phyloP scores from a whole-genome alignment of 208 protist genomes.

The Porcisia hertigi region DNA sequence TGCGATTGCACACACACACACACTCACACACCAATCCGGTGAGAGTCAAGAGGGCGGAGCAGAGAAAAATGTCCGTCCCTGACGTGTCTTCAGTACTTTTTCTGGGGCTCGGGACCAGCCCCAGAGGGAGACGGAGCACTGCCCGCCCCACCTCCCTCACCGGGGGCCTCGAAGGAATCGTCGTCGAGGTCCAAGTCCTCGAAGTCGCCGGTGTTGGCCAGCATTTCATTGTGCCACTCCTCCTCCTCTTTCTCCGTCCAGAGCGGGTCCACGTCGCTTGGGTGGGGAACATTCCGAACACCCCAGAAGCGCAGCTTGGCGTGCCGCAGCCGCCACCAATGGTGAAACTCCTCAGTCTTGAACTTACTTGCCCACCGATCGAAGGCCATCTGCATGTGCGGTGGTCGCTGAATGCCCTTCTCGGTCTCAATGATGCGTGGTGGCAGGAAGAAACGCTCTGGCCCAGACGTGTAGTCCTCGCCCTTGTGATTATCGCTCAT shows the following conservation, averaged over 20 bases:
- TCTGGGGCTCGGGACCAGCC: slow-evolving; percentile 26
- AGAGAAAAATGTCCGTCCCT: too few relatives aligned
- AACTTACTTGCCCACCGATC: slow-evolving; percentile 92
- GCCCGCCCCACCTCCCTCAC: slow-evolving; percentile 47
- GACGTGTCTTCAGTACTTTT: slow-evolving; percentile 21
- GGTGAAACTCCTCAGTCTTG: slow-evolving; percentile 92
- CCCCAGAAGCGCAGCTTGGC: slow-evolving; percentile 92
- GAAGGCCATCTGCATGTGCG: slow-evolving; percentile 94
- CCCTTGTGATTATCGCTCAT: slow-evolving; percentile 91
- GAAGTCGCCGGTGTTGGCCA: slow-evolving; percentile 85
- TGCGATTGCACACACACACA: background rate
- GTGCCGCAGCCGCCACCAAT: slow-evolving; percentile 91
- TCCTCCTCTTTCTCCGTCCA: slow-evolving; percentile 93
- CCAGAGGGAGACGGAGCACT: slow-evolving; percentile 18
- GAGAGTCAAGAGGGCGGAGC: background rate
- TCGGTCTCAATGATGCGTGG: slow-evolving; percentile 87
- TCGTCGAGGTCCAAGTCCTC: slow-evolving; percentile 88
- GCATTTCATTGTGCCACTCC: slow-evolving; percentile 92
- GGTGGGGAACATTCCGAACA: slow-evolving; percentile 91
- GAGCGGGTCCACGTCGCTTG: slow-evolving; percentile 87
- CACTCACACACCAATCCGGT: background rate
- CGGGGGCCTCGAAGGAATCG: slow-evolving; percentile 54
- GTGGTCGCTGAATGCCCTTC: slow-evolving; percentile 87
- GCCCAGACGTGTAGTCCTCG: slow-evolving; percentile 81
- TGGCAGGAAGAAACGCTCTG: slow-evolving; percentile 90